Evolutionary conservation across 192 early-diverging fungal genomes (phyloP).

Genomic region (Backusella liffmaniae): DNA sequence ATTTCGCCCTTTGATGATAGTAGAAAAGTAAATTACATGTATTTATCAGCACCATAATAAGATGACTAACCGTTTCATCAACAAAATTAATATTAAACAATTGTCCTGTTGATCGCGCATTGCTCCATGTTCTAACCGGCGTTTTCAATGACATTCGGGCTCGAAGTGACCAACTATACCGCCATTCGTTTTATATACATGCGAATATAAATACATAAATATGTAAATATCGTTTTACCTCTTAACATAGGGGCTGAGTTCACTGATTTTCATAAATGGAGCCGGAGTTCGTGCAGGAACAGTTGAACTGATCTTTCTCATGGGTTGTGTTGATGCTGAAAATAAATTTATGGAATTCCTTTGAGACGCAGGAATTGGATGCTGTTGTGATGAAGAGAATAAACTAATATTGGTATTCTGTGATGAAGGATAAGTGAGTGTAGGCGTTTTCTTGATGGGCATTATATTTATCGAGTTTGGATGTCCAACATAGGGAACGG

Average conservation of each 20-base stretch:
- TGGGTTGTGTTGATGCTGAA: slow-evolving; percentile 16
- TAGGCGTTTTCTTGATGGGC: neutral
- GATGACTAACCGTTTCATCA: slow-evolving; percentile 74
- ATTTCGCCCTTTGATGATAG: slow-evolving; percentile 75
- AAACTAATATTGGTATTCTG: neutral
- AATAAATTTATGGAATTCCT: neutral
- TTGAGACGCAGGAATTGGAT: neutral
- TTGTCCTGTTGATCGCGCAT: slow-evolving; percentile 71
- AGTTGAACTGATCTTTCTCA: slow-evolving; percentile 26
- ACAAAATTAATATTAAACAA: slow-evolving; percentile 87
- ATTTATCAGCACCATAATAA: neutral
- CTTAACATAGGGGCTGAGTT: slow-evolving; percentile 85
- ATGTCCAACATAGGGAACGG: neutral
- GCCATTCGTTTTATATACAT: neutral
- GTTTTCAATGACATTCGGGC: slow-evolving; percentile 86
- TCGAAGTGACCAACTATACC: slow-evolving; percentile 84
- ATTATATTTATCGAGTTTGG: neutral
- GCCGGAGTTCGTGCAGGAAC: slow-evolving; percentile 11
- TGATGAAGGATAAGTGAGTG: neutral
- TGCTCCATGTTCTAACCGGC: slow-evolving; percentile 77
- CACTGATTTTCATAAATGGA: slow-evolving; percentile 60
- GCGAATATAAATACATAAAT: too few species aligned
- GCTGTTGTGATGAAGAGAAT: neutral
- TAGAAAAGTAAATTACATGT: neutral
- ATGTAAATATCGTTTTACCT: slow-evolving; percentile 42